These are phyloP conservation scores for Phytophthora parvispora DNA, from an alignment of 352 stramenopile species.

Conservation along the genomic window DNA sequence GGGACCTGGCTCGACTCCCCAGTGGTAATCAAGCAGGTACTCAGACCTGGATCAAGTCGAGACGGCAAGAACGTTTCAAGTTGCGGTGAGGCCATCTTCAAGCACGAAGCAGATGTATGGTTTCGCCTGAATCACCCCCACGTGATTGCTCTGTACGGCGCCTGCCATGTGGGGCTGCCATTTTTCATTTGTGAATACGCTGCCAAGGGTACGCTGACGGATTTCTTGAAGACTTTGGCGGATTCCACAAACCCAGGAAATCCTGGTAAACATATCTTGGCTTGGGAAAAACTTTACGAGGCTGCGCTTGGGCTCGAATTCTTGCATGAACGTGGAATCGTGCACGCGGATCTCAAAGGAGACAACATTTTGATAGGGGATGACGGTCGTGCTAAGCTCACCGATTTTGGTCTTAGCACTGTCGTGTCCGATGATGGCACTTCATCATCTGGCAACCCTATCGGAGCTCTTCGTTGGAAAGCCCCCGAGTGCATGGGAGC, in stretches of 20 bases:
- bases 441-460: slow-evolving; percentile 3
- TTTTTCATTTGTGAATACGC: slow-evolving; percentile 39
- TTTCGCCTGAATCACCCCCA: slow-evolving; percentile 32
- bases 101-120: slow-evolving; percentile 30
- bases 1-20: slow-evolving; percentile 14
- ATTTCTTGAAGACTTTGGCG: slow-evolving; percentile 11
- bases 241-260: background rate
- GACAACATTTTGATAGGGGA: slow-evolving; percentile 39
- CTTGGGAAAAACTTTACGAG: slow-evolving; percentile 34
- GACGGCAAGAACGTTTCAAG: slow-evolving; percentile 3
- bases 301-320: slow-evolving; percentile 30
- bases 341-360: slow-evolving; percentile 32
- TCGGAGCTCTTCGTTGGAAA: slow-evolving; percentile 26
- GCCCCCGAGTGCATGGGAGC: slow-evolving; percentile 20
- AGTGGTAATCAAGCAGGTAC: slow-evolving; percentile 33
- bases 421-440: background rate
- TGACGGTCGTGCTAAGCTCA: slow-evolving; percentile 33
- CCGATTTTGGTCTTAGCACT: slow-evolving; percentile 36
- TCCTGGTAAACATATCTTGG: background rate
- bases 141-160: slow-evolving; percentile 32
- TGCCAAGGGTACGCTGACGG: slow-evolving; percentile 16
- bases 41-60: background rate
- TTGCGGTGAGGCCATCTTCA: slow-evolving; percentile 16
- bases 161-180: slow-evolving; percentile 27
- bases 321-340: slow-evolving; percentile 23